Evolutionary conservation across 768 basidiomycete genomes (phyloP), one percentile per base, ranked within the genome.

Genomic region (Rhizopogon salebrosus): DNA sequence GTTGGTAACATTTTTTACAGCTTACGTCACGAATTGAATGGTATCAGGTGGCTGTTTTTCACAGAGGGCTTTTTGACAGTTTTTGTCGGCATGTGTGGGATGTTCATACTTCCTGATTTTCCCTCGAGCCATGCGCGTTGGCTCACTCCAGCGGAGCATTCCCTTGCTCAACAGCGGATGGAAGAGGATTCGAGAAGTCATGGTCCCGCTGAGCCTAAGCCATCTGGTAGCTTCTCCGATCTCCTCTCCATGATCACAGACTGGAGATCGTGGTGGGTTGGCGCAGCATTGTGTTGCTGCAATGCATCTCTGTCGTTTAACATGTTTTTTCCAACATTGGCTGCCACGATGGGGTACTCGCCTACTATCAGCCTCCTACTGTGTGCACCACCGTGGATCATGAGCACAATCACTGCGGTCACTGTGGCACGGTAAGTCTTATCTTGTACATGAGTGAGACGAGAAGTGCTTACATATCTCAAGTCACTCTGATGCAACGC

Each of bases 251-350:
- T 87, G 11, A 31, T 88, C 42, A 72, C 71, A 27, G 89, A 92
- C 63, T 83, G 84, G 85, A 85, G 82, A 66, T 85, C 91, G 22
- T 92, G 88, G 84, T 85, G 78, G 78, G 72, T 93, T 42, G 77
- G 85, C 16, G 53, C 87, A n/a, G 76, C 82, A 3, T 64, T 87
- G 49, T 79, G 77, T 9, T 77, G 77, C 54, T 74, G 80, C 65
- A 41, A 42, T 45, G 54, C 85, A 22, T 79, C 83, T 4, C 60
- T 87, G 24, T 82, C 80, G 3, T 90, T 90, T 75, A 85, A 85
- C 64, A 82, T 82, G 16, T 89, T 82, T 64, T 89, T 90, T 70
- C 87, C 84, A 11, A 87, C 88, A 0, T 69, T 92, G 51, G 80
- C 79, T 29, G 78, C 75, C 22, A 91, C 89, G 8, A 73, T 92